Evolutionary conservation across 441 rosid species (phyloP).

Genomic region (Jatropha podagrica): DNA sequence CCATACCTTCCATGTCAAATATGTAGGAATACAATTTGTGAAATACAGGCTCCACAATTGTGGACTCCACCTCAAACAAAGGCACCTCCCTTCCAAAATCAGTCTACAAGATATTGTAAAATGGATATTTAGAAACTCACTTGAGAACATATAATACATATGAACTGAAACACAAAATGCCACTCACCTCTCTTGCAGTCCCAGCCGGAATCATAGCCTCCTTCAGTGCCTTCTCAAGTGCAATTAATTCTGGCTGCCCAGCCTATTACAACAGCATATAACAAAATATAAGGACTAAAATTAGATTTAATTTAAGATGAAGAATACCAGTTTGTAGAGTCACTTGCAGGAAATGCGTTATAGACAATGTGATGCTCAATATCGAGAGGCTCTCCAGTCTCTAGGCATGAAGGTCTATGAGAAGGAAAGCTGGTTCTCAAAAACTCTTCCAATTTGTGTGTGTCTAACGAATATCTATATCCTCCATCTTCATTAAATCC

Average conservation of each 20-base stretch:
- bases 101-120: slow-evolving; percentile 32
- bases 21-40: slow-evolving; percentile 70
- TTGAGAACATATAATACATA: neutral
- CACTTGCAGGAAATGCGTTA: slow-evolving; percentile 70
- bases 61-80: slow-evolving; percentile 89
- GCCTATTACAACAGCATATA: slow-evolving; percentile 41
- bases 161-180: neutral
- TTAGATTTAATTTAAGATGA: neutral
- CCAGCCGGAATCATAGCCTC: slow-evolving; percentile 86
- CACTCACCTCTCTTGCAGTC: slow-evolving; percentile 77
- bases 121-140: neutral
- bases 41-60: slow-evolving; percentile 74
- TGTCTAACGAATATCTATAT: slow-evolving; percentile 62
- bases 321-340: neutral
- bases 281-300: neutral
- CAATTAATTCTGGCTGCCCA: slow-evolving; percentile 87
- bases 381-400: slow-evolving; percentile 90
- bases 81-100: slow-evolving; percentile 95
- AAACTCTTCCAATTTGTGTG: slow-evolving; percentile 81
- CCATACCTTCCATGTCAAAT: slow-evolving; percentile 62
- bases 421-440: slow-evolving; percentile 69
- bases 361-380: slow-evolving; percentile 84
- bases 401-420: slow-evolving; percentile 79
- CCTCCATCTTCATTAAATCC: slow-evolving; percentile 94
- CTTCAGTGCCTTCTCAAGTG: slow-evolving; percentile 82